Percentiles rank a stretch among this genome's conserved stretches.
Evolutionary conservation across 257 asterid species (phyloP).

Genomic region (Rubia yunnanensis): DNA sequence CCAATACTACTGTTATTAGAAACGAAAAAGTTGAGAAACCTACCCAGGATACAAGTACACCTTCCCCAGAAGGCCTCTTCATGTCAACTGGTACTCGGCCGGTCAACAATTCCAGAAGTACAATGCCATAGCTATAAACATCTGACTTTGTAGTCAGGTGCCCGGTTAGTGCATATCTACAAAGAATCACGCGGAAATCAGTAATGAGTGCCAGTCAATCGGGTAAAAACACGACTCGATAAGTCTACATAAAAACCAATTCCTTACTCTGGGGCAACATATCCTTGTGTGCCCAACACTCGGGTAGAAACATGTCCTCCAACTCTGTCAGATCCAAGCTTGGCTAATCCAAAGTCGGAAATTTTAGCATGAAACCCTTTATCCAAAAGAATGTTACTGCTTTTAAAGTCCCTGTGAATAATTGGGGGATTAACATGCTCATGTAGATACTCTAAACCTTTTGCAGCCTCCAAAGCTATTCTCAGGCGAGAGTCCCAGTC

Average conservation of each 20-base stretch:
- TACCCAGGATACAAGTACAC: constrained; percentile 91
- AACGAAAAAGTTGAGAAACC: constrained; percentile 10
- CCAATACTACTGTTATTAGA: background rate
- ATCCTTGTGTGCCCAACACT: constrained; percentile 94
- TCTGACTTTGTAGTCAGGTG: constrained; percentile 91
- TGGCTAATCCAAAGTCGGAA: constrained; percentile 88
- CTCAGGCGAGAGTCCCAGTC: constrained; percentile 78
- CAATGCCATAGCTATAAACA: constrained; percentile 91
- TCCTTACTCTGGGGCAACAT: constrained; percentile 90
- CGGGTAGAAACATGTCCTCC: constrained; percentile 92
- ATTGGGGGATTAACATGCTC: constrained; percentile 75
- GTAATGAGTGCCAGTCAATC: background rate
- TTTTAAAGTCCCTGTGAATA: constrained; percentile 88
- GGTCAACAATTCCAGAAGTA: constrained; percentile 72
- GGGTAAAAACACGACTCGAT: background rate
- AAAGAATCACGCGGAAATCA: background rate
- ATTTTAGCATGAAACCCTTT: constrained; percentile 75
- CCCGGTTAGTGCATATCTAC: constrained; percentile 85
- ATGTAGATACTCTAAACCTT: constrained; percentile 86
- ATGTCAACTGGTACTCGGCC: constrained; percentile 94
- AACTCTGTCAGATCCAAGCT: constrained; percentile 78
- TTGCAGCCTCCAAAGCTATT: constrained; percentile 91
- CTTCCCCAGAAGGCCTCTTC: constrained; percentile 84
- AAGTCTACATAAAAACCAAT: background rate
- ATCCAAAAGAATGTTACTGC: constrained; percentile 86